These are phyloP conservation scores for Arctostaphylos glauca DNA, from an alignment of 148 eudicot genomes.

Conservation along the genomic window DNA sequence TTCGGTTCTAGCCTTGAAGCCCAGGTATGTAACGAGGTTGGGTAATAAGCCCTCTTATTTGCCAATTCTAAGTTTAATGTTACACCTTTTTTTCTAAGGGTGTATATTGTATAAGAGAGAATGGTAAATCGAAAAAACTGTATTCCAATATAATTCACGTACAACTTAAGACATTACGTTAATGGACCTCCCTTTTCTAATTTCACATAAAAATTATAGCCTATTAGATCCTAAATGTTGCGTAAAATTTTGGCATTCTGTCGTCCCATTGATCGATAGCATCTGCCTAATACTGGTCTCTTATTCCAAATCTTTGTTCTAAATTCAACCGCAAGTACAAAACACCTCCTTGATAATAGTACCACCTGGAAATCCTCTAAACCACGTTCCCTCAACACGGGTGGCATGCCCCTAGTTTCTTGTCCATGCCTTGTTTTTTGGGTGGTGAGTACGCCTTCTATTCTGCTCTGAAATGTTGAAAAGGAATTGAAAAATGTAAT, in stretches of 20 bases:
- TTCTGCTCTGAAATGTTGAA: background rate
- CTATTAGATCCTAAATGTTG: too few species aligned
- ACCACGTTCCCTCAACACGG: background rate
- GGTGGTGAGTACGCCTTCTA: background rate
- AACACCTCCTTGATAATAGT: background rate
- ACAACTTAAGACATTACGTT: background rate
- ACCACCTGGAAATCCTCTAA: background rate
- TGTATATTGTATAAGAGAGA: background rate
- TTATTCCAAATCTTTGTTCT: too few species aligned
- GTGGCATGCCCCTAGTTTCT: background rate
- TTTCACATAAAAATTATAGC: background rate
- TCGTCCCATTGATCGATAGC: too few species aligned
- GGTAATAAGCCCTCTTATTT: background rate
- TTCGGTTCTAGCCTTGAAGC: slow-evolving; percentile 42
- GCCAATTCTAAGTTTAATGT: background rate
- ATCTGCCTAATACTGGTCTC: too few species aligned
- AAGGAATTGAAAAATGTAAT: background rate
- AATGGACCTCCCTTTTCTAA: background rate
- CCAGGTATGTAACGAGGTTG: slow-evolving; percentile 31
- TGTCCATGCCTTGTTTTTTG: too few species aligned
- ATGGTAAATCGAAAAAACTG: background rate
- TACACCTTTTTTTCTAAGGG: background rate
- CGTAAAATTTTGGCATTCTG: too few species aligned
- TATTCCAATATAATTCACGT: background rate
- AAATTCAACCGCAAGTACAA: background rate